phyloP scores from a whole-genome alignment of 1,284 basidiomycete species.

The Laetiporus sulphureus region DNA sequence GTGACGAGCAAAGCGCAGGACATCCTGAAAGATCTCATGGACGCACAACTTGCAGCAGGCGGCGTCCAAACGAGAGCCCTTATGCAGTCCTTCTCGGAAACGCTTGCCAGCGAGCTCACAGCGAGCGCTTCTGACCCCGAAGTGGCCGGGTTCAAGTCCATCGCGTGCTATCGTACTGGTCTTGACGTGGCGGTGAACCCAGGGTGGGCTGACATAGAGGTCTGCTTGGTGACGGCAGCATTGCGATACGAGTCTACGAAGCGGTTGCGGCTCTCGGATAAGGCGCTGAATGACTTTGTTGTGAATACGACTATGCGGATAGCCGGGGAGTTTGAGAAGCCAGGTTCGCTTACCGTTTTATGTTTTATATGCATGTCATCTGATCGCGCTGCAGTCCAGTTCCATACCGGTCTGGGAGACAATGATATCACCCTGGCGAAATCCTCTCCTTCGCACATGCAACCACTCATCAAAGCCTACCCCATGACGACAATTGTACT shows the following conservation, averaged over 20 bases:
- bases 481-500: constrained; percentile 57
- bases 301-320: constrained; percentile 49
- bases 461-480: constrained; percentile 57
- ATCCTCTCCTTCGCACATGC: constrained; percentile 60
- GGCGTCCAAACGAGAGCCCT: constrained; percentile 13
- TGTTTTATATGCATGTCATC: not conserved
- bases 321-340: constrained; percentile 45
- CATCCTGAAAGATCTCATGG: constrained; percentile 28
- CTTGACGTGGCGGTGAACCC: constrained; percentile 38
- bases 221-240: constrained; percentile 12
- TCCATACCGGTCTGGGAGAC: constrained; percentile 76
- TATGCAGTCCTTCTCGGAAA: constrained; percentile 28
- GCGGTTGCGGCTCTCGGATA: constrained; percentile 48
- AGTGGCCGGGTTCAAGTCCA: constrained; percentile 70
- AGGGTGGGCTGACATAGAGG: constrained; percentile 8
- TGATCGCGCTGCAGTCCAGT: constrained; percentile 50
- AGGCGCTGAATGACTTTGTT: constrained; percentile 58
- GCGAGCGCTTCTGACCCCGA: constrained; percentile 33
- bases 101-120: constrained; percentile 28
- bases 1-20: too few species aligned
- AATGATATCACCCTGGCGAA: constrained; percentile 54
- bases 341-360: too few species aligned
- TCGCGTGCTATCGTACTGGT: constrained; percentile 70
- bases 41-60: constrained; percentile 17
- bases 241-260: constrained; percentile 17